These are phyloP conservation scores for Crucibulum laeve DNA, from an alignment of 768 basidiomycete species.

Conservation along the genomic window DNA sequence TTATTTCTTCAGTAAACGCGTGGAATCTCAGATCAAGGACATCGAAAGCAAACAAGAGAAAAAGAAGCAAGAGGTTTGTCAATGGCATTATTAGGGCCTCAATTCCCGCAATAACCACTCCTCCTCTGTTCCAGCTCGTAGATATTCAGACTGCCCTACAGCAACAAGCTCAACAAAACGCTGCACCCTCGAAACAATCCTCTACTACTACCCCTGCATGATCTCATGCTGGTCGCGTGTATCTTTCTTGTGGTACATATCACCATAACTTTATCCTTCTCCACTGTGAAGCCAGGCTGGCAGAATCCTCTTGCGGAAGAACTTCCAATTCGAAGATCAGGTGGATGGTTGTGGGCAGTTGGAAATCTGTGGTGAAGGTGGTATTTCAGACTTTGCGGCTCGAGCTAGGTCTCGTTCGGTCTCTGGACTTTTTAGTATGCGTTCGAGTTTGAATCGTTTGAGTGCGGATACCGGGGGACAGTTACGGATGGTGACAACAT, in stretches of 20 bases:
- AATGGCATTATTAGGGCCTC: slow-evolving; percentile 4
- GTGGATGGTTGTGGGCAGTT: not conserved
- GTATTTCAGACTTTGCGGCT: slow-evolving; percentile 12
- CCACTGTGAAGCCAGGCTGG: too few relatives aligned
- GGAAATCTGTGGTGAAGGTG: slow-evolving; percentile 7
- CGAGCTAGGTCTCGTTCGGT: slow-evolving; percentile 46
- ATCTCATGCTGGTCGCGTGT: not conserved
- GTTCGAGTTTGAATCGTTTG: slow-evolving; percentile 73
- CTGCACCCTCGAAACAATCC: slow-evolving; percentile 6
- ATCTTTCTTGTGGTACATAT: too few relatives aligned
- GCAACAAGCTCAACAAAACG: slow-evolving; percentile 27
- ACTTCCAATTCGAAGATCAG: too few relatives aligned
- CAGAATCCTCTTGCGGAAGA: too few relatives aligned
- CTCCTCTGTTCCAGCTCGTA: slow-evolving; percentile 44
- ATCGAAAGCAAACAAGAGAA: slow-evolving; percentile 70
- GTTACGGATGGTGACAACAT: slow-evolving; percentile 74
- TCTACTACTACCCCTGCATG: not conserved
- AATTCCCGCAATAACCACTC: slow-evolving; percentile 5
- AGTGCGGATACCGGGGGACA: slow-evolving; percentile 77
- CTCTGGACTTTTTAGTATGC: slow-evolving; percentile 64
- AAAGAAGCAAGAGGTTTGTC: slow-evolving; percentile 75
- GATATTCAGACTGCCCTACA: slow-evolving; percentile 61
- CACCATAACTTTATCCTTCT: too few relatives aligned
- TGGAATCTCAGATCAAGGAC: slow-evolving; percentile 81
- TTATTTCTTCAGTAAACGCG: slow-evolving; percentile 46